These are phyloP conservation scores for Pleomassaria siparia DNA, from an alignment of 2,329 filamentous ascomycete species.

Conservation along the genomic window DNA sequence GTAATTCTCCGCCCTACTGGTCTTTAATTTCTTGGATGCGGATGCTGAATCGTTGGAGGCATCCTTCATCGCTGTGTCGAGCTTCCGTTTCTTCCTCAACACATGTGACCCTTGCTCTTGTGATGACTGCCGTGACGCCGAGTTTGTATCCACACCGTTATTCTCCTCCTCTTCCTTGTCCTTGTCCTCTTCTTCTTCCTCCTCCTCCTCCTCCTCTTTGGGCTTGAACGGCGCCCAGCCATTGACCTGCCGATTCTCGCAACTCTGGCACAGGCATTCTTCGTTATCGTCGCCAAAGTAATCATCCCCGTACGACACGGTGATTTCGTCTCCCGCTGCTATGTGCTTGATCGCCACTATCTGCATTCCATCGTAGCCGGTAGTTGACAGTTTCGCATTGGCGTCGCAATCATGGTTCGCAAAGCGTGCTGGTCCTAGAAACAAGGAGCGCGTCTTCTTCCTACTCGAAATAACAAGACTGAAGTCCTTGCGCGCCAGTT, in stretches of 20 bases:
- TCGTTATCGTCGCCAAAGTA: slow-evolving; percentile 96
- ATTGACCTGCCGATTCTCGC: slow-evolving; percentile 73
- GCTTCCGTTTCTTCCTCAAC: slow-evolving; percentile 30
- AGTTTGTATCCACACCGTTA: slow-evolving; percentile 14
- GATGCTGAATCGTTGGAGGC: slow-evolving; percentile 17
- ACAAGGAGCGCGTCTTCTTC: slow-evolving; percentile 86
- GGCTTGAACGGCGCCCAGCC: slow-evolving; percentile 69
- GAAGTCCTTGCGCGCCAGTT: slow-evolving; percentile 85
- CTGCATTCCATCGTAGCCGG: slow-evolving; percentile 82
- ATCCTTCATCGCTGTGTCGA: slow-evolving; percentile 18
- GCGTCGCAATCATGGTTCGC: slow-evolving; percentile 96
- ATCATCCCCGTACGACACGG: slow-evolving; percentile 90
- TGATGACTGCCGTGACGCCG: not conserved
- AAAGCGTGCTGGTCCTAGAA: slow-evolving; percentile 92
- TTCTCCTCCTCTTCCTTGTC: slow-evolving; percentile 13
- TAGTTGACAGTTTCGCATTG: slow-evolving; percentile 84
- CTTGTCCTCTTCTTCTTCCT: slow-evolving; percentile 31
- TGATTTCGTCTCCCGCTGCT: slow-evolving; percentile 87
- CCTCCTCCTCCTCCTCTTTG: slow-evolving; percentile 38
- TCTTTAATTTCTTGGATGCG: slow-evolving; percentile 16
- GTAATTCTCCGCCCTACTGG: slow-evolving; percentile 3
- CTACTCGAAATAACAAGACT: slow-evolving; percentile 94
- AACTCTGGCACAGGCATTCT: slow-evolving; percentile 89
- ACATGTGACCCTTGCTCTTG: slow-evolving; percentile 12
- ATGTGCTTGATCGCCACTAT: slow-evolving; percentile 85